Base-by-base conservation (phyloP, 2,329 filamentous ascomycete species). In the Simplicillium aogashimaense region DNA sequence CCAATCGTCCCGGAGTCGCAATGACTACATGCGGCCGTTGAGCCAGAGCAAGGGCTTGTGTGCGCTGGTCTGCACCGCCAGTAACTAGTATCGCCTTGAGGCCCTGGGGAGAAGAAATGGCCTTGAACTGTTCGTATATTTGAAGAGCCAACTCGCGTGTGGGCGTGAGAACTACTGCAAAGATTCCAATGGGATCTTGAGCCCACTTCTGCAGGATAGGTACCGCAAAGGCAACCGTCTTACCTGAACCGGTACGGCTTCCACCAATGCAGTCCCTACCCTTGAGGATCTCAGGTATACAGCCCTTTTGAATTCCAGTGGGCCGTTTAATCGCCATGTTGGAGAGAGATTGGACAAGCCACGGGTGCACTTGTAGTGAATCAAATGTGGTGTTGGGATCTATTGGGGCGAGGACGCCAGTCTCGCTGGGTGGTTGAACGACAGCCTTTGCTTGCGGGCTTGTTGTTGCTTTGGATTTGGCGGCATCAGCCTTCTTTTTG, bases 141-240 rank as follows among this genome's bases (percentile, higher is more conserved):
- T 98, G 92, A 16, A 97, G 74, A 4, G 92, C 92, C 43, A 98
- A 76, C 65, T 98, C 92, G 52, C 83, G 76, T 7, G 87, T 95
- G 15, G 88, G 89, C 8, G 92, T 98, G 53, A 98, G 65, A 12
- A 98, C 77, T 6, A 98, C 67, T 2, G 79, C 90, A 60, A 86
- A 98, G 51, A 97, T 90, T 34, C 87, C 92, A 43, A 83, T 82
- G 1, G 92, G 92, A 64, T 98, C 89, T 55, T 88, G 76, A 2
- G 90, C 80, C 88, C 89, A 97, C 60, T 83, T 83, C 58, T 97
- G 90, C 47, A 98, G 67, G 44, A 98, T 94, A 1, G 92, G 92
- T 9, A 89, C 87, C 1, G 90, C 86, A 61, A 98, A 98, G 2
- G 92, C 89, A 34, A 97, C 81, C 3, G 92, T 98, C 67, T 98